Conservation (phyloP, 176 grass and related monocot species). For the Sorghum bicolor region DNA sequence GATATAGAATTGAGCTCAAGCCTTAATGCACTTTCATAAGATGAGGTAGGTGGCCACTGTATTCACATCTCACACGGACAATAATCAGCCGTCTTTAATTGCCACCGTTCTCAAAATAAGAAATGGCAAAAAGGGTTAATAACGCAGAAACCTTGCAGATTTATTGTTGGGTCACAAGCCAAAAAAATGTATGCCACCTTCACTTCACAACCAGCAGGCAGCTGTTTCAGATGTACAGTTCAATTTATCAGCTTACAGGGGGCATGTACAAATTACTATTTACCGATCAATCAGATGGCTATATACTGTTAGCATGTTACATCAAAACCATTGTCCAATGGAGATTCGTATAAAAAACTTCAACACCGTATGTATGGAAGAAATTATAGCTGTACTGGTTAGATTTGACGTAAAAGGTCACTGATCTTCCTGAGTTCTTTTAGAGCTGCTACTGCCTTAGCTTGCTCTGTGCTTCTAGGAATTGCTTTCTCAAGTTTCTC, state of each 20-base stretch:
- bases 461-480: slow-evolving; percentile 40
- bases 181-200: background rate
- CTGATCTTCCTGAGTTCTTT: slow-evolving; percentile 77
- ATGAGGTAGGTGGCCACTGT: background rate
- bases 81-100: background rate
- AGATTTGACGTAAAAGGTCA: slow-evolving; percentile 51
- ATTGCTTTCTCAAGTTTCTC: slow-evolving; percentile 29
- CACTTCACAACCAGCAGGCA: slow-evolving; percentile 10
- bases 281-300: slow-evolving; percentile 9
- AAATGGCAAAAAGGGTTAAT: background rate
- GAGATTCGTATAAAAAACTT: slow-evolving; percentile 3
- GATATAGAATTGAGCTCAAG: background rate
- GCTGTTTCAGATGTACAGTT: slow-evolving; percentile 1
- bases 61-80: background rate
- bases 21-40: background rate
- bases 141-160: background rate
- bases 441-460: slow-evolving; percentile 42
- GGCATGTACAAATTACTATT: slow-evolving; percentile 35
- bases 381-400: slow-evolving; percentile 28
- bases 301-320: background rate
- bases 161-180: background rate
- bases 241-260: slow-evolving; percentile 27
- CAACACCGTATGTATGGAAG: background rate
- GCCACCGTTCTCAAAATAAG: background rate
- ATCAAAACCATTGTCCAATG: background rate